Evolutionary conservation across 139 green algal species (phyloP), one percentile per base, ranked within the genome.

Genomic region (Coccomyxa sp.): DNA sequence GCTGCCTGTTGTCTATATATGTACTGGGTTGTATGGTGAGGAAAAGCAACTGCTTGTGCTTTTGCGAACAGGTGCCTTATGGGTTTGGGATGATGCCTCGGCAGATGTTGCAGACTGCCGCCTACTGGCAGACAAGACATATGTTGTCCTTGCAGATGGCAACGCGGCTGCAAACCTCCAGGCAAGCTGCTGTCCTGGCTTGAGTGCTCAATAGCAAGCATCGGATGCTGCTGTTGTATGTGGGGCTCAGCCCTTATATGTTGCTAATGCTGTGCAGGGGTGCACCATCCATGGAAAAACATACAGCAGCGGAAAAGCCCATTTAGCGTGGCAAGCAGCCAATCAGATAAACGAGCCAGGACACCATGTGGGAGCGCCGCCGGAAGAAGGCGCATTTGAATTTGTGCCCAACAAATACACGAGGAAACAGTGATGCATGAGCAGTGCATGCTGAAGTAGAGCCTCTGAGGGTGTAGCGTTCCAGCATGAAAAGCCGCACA

Each of bases 11-110:
- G 18, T 21, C 63, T 71, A 21, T 9, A 71, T 21, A 71, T 4
- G 63, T 14, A 25, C 18, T 25, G 18, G 10, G 63, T 25, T 1
- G 63, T 28, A 9, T 21, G 63, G 18, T 71, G 1, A 71, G 63
- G 63, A 21, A 11, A 71, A 71, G 63, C 18, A 21, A 21, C 4
- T 71, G 63, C 1, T 21, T 3, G 21, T 71, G 18, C 18, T 71
- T 71, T 3, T 71, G 21, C 21, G 63, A 15, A 25, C 92, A 77
- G 91, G 91, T 31, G 91, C 90, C 15, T 25, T 94, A 28, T 94
- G 84, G 84, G 13, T 88, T 15, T 95, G 91, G 91, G 91, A 94
- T 27, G 45, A 59, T 0, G 45, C 75, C 31, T 57, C 7, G 10
- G 82, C 80, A 16, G 27, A 51, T 18, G 38, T 90, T 57, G 18